phyloP scores from a whole-genome alignment of 768 basidiomycete genomes.

The Rickenella mellea region DNA sequence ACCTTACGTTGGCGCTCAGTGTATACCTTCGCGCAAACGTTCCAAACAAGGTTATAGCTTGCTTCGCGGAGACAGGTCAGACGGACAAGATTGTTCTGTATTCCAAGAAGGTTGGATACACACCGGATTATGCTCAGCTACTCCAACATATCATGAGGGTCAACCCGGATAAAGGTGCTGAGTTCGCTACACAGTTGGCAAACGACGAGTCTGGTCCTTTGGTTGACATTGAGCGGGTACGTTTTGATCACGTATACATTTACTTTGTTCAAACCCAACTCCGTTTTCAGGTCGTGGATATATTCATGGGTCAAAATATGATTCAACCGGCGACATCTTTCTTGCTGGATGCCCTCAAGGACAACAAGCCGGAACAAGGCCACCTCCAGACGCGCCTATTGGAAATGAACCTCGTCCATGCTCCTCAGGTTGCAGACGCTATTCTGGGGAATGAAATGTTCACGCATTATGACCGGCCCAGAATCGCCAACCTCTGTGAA shows the following conservation, averaged over 20 bases:
- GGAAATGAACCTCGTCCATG: slow-evolving; percentile 96
- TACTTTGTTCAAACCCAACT: too few relatives aligned
- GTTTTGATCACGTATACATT: too few relatives aligned
- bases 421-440: slow-evolving; percentile 97
- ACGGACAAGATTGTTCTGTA: slow-evolving; percentile 97
- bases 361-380: slow-evolving; percentile 95
- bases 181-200: slow-evolving; percentile 90
- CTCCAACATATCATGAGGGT: slow-evolving; percentile 94
- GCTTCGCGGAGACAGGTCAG: slow-evolving; percentile 98
- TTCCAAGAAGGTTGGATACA: slow-evolving; percentile 92
- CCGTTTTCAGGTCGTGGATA: slow-evolving; percentile 72
- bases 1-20: slow-evolving; percentile 94
- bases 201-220: slow-evolving; percentile 91
- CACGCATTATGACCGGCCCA: slow-evolving; percentile 87
- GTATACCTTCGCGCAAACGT: slow-evolving; percentile 97
- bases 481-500: slow-evolving; percentile 97
- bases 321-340: slow-evolving; percentile 98
- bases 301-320: slow-evolving; percentile 99
- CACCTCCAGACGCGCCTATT: slow-evolving; percentile 92
- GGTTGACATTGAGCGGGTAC: slow-evolving; percentile 85
- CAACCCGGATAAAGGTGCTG: slow-evolving; percentile 95
- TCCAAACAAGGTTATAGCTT: slow-evolving; percentile 97
- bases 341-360: slow-evolving; percentile 94
- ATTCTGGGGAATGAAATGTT: slow-evolving; percentile 99
- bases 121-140: slow-evolving; percentile 84